phyloP scores from a whole-genome alignment of 2,329 filamentous ascomycete genomes.

The Aspergillus floridensis region DNA sequence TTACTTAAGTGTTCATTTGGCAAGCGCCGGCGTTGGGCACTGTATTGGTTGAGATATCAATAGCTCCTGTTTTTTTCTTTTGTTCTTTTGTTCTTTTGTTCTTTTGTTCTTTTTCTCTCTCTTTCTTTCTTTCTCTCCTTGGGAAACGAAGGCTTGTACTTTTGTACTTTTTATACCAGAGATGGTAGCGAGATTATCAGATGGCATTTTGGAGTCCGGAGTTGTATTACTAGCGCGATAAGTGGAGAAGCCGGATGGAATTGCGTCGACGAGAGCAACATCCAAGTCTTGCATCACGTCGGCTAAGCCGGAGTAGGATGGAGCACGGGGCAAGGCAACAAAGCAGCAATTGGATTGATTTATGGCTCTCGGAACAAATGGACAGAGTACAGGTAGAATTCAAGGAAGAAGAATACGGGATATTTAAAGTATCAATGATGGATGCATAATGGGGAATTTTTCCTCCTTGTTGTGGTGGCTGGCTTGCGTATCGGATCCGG shows the following conservation, averaged over 20 bases:
- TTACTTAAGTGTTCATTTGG: slow-evolving; percentile 5
- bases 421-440: not conserved
- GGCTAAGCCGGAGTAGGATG: too few relatives aligned
- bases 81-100: too few relatives aligned
- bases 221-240: not conserved
- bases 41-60: slow-evolving; percentile 6
- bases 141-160: too few relatives aligned
- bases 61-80: not conserved
- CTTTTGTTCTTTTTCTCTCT: too few relatives aligned
- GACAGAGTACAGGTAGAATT: not conserved
- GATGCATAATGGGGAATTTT: too few relatives aligned
- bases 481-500: slow-evolving; percentile 23
- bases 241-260: not conserved
- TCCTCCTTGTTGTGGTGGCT: slow-evolving; percentile 2
- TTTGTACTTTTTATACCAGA: not conserved
- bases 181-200: not conserved
- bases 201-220: not conserved
- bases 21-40: slow-evolving; percentile 33
- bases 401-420: not conserved
- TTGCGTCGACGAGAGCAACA: not conserved
- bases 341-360: too few relatives aligned
- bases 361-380: not conserved
- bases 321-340: not conserved
- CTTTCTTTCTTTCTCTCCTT: too few relatives aligned
- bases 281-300: not conserved